Conservation (phyloP, 768 basidiomycete genomes). For the Porphyrellus cyaneotinctus region DNA sequence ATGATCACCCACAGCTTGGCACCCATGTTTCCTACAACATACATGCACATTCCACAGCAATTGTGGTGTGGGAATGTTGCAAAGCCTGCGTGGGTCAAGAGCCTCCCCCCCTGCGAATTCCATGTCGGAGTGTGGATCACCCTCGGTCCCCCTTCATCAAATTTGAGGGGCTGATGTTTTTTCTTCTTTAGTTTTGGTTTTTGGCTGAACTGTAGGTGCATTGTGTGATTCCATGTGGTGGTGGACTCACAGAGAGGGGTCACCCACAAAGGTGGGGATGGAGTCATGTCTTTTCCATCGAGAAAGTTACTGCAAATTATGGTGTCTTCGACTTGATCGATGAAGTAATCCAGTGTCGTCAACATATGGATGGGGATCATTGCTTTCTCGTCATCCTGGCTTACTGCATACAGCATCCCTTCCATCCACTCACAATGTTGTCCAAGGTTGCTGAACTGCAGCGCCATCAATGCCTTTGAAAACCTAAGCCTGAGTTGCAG, state of each 20-base stretch:
- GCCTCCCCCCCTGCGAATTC: not conserved
- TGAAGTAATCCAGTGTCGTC: not conserved
- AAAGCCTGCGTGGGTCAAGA: not conserved
- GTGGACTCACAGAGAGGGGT: not conserved
- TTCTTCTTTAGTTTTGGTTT: not conserved
- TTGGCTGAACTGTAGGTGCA: not conserved
- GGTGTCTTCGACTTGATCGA: not conserved
- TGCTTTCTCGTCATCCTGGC: no score
- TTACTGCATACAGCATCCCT: not conserved
- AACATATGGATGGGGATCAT: not conserved
- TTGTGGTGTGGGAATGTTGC: not conserved
- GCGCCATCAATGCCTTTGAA: not conserved
- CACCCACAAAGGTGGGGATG: not conserved
- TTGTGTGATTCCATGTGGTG: not conserved
- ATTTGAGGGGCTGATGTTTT: no score
- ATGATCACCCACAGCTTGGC: not conserved
- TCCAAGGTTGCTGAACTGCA: not conserved
- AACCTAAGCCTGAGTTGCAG: not conserved
- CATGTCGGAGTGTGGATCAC: not conserved
- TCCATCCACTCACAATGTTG: not conserved
- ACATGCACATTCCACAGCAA: not conserved
- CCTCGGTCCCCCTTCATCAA: not conserved
- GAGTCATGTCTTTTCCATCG: not conserved
- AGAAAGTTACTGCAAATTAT: not conserved
- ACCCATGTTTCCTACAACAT: not conserved